Base-by-base conservation (phyloP, 129 eudicot genomes). In the Flaveria robusta region DNA sequence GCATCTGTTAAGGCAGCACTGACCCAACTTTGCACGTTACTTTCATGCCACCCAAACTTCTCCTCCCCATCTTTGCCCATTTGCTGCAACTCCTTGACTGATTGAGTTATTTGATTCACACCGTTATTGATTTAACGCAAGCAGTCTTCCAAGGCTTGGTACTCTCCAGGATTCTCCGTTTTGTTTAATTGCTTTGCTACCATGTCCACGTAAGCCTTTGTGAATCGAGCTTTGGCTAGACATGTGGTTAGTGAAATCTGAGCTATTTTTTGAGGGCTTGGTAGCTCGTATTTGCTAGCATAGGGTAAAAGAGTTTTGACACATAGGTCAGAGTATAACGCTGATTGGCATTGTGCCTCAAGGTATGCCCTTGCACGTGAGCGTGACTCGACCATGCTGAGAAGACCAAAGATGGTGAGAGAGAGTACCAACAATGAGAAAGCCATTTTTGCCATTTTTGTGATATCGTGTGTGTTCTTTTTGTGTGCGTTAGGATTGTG, bases 1-100 rank as follows among this genome's bases (percentile, higher is more conserved):
- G 88, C 69, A 18, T 88, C 96, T 0, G 97, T 85, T 1, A 86
- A 66, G 20, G 92, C 92, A 9, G 92, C 86, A 54, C 97, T 73
- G 41, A 87, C 67, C 97, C 97, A 91, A 5, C 85, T 85, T 8
- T 84, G 74, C 19, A 91, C 82, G 58, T 91, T 91, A 70, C 88
- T 88, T 58, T 82, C 87, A 22, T 86, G 92, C 97, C 97, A 91
- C 10, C 68, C 74, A 20, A 91, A 91, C 4, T 82, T 34, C 3
- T 66, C 85, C 45, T 74, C 83, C 19, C 82, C 89, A 1, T 81
- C 80, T 10, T 34, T 46, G 1, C 79, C 76, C 79, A 86, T 88
- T 12, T 62, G 34, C 66, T 34, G 70, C 9, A 87, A 43, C 64
- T 91, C 97, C 16, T 52, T 81, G 11, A 91, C 49, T 0, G 94